A percentile compares a stretch with the other conserved stretches of the same genome.
These are phyloP conservation scores for Coprinellus micaceus DNA, from an alignment of 768 basidiomycete species.

Conservation along the genomic window DNA sequence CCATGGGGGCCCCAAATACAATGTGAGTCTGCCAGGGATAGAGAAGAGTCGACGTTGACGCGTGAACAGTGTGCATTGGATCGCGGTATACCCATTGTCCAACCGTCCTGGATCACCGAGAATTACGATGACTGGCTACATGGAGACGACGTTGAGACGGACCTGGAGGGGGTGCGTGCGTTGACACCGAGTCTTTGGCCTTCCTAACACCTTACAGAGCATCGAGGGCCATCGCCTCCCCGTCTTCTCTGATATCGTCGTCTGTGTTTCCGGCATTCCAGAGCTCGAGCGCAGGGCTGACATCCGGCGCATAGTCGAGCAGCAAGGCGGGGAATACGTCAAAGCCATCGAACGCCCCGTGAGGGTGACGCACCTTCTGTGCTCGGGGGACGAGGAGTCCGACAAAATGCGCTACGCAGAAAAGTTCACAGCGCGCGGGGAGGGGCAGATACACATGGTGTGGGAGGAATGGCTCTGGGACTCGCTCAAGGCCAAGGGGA, in stretches of 20 bases:
- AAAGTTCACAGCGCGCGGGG: constrained; percentile 65
- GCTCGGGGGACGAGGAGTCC: constrained; percentile 61
- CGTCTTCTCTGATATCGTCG: constrained; percentile 63
- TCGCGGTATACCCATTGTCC: constrained; percentile 74
- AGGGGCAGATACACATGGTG: constrained; percentile 72
- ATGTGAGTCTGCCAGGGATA: too few species aligned
- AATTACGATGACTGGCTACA: constrained; percentile 70
- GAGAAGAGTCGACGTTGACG: too few species aligned
- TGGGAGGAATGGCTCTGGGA: constrained; percentile 99
- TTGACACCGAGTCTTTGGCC: too few species aligned
- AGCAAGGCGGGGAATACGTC: constrained; percentile 64
- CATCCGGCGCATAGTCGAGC: constrained; percentile 58
- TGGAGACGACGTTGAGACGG: constrained; percentile 68
- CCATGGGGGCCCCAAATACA: constrained; percentile 83
- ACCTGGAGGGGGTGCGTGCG: constrained; percentile 57
- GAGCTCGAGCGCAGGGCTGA: constrained; percentile 55
- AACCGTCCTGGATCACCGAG: constrained; percentile 72
- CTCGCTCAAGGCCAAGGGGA: constrained; percentile 57
- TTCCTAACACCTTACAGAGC: constrained; percentile 42
- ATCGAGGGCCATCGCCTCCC: constrained; percentile 60
- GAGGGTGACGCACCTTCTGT: constrained; percentile 81
- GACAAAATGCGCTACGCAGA: constrained; percentile 79
- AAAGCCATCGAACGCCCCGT: constrained; percentile 77
- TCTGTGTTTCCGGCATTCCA: constrained; percentile 76
- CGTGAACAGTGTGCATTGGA: constrained; percentile 85